Conservation (phyloP, 257 asterid species). For the Anisodus acutangulus region DNA sequence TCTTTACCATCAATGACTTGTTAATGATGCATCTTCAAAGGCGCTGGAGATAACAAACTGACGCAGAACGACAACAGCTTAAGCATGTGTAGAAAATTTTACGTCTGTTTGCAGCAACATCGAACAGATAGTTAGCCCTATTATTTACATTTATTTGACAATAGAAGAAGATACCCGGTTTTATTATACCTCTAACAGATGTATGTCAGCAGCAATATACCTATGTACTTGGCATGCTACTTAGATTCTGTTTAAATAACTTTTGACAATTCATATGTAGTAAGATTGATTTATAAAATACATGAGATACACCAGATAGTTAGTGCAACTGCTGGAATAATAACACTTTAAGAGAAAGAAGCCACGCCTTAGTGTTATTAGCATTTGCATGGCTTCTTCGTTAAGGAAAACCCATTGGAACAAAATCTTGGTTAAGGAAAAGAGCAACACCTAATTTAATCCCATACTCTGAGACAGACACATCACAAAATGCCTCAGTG, state of each 20-base stretch:
- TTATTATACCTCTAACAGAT: background rate
- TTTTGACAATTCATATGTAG: background rate
- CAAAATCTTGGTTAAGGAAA: background rate
- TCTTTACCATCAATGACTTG: background rate
- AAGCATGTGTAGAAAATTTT: background rate
- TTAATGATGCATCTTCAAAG: background rate
- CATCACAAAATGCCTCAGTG: background rate
- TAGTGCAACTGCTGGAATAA: background rate
- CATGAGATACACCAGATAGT: background rate
- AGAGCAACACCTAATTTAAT: background rate
- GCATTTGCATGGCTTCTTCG: background rate
- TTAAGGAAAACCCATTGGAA: background rate
- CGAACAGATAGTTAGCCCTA: conserved; percentile 9
- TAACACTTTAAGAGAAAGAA: background rate
- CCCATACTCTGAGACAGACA: background rate
- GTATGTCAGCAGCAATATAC: background rate
- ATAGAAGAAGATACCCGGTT: background rate
- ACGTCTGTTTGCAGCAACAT: background rate
- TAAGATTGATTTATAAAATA: background rate
- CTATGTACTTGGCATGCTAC: background rate
- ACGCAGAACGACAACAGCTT: background rate
- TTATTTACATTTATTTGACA: background rate
- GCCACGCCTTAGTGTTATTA: background rate
- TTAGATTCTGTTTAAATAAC: background rate
- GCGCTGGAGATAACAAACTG: background rate